These are phyloP conservation scores for Globisporangium cystogenes DNA, from an alignment of 352 stramenopile species.

Conservation along the genomic window DNA sequence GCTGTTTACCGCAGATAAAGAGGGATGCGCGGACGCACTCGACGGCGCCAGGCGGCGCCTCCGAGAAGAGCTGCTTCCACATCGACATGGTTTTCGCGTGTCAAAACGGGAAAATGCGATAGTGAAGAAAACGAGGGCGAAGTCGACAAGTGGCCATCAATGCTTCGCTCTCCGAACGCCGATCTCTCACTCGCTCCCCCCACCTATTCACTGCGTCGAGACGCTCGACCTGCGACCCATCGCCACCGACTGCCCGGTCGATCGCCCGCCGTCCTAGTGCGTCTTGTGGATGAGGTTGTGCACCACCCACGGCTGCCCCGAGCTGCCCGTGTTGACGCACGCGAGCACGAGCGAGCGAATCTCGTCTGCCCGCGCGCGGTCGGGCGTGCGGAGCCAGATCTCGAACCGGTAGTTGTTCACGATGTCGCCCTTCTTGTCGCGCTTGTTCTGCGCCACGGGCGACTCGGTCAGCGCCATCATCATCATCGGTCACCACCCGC, in stretches of 20 bases:
- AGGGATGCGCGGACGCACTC: constrained; percentile 34
- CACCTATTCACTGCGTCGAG: background rate
- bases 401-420: constrained; percentile 85
- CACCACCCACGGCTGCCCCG: constrained; percentile 33
- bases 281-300: constrained; percentile 81
- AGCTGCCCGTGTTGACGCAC: constrained; percentile 60
- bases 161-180: no score
- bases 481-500: background rate
- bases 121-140: background rate
- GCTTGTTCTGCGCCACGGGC: constrained; percentile 54
- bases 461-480: background rate
- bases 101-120: background rate
- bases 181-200: no score
- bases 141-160: no score
- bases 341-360: constrained; percentile 68
- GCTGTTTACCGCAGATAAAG: constrained; percentile 2
- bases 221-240: no score
- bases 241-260: no score
- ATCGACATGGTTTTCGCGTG: constrained; percentile 14
- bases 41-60: constrained; percentile 54
- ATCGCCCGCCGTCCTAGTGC: constrained; percentile 31
- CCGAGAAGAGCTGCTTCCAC: constrained; percentile 73
- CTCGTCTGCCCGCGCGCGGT: constrained; percentile 58
- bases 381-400: constrained; percentile 69
- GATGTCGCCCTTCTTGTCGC: constrained; percentile 66